Percentiles rank a stretch among this genome's conserved stretches.
These are phyloP conservation scores for Orbilia quercus DNA, from an alignment of 2,329 filamentous ascomycete species.

Conservation along the genomic window DNA sequence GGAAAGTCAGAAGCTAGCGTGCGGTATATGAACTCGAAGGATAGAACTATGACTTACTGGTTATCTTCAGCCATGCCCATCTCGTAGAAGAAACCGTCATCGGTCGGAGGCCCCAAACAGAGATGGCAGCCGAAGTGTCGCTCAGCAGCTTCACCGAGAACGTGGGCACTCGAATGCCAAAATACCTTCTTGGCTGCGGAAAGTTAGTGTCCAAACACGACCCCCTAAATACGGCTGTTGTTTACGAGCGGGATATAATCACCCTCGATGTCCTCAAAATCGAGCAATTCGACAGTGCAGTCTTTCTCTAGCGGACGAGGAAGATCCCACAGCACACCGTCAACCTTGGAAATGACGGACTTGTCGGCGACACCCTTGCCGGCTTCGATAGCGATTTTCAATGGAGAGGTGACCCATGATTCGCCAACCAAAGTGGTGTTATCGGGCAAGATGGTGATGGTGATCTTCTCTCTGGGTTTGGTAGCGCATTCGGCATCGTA, in stretches of 20 bases:
- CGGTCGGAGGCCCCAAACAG: constrained; percentile 91
- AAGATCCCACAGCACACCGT: constrained; percentile 91
- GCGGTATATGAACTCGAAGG: neutral
- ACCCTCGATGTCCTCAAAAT: constrained; percentile 74
- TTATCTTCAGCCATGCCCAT: constrained; percentile 81
- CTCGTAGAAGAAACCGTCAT: constrained; percentile 96
- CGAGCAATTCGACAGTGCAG: constrained; percentile 84
- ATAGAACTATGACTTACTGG: constrained; percentile 56
- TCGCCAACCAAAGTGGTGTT: constrained; percentile 44
- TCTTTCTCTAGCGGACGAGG: constrained; percentile 88
- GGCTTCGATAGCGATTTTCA: constrained; percentile 79
- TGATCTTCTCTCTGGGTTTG: constrained; percentile 43
- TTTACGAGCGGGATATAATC: constrained; percentile 13
- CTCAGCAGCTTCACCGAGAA: constrained; percentile 94
- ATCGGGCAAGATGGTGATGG: constrained; percentile 49
- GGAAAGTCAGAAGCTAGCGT: neutral
- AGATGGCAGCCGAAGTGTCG: constrained; percentile 89
- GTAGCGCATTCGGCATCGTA: constrained; percentile 74
- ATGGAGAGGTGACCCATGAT: constrained; percentile 89
- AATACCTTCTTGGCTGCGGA: constrained; percentile 87
- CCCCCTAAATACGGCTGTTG: neutral
- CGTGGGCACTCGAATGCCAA: constrained; percentile 96
- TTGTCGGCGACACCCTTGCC: constrained; percentile 86
- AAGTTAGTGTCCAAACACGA: constrained; percentile 60
- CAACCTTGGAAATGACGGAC: constrained; percentile 85